Conservation (phyloP, 805 yeast species). For the Maudiozyma serrabonitensis region DNA sequence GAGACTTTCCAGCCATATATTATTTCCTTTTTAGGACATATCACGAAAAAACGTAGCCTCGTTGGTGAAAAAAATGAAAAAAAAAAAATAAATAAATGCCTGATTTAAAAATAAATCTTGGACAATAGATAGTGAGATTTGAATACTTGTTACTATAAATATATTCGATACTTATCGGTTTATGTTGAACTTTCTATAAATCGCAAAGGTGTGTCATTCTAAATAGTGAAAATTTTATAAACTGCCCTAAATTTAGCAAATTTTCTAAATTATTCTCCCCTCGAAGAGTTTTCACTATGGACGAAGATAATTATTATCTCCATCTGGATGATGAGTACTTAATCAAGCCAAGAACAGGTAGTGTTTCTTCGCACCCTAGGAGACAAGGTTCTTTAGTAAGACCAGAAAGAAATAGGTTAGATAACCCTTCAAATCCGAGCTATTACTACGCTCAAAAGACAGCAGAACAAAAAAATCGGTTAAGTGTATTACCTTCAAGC, state of each 20-base stretch:
- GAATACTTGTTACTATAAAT: neutral
- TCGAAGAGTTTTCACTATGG: neutral
- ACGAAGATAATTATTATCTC: slow-evolving; percentile 8
- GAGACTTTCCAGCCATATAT: neutral
- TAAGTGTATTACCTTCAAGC: slow-evolving; percentile 56
- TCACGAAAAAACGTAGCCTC: neutral
- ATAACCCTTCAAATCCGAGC: slow-evolving; percentile 61
- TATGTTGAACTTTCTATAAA: neutral
- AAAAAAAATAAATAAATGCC: neutral
- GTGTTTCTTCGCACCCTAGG: slow-evolving; percentile 13
- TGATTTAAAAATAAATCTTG: neutral
- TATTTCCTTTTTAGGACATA: neutral
- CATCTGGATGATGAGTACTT: slow-evolving; percentile 26
- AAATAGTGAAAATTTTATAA: too few relatives aligned
- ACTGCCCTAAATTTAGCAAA: too few relatives aligned
- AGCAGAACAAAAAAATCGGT: slow-evolving; percentile 50
- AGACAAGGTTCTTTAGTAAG: slow-evolving; percentile 56
- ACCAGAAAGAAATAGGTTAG: slow-evolving; percentile 67
- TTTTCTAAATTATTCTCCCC: too few relatives aligned
- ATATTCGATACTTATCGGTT: neutral
- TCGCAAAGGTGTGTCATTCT: neutral
- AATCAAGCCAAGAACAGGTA: slow-evolving; percentile 17
- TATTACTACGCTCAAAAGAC: slow-evolving; percentile 71
- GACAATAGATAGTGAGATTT: neutral
- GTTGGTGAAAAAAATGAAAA: neutral